A percentile compares a stretch with the other conserved stretches of the same genome.
These are phyloP conservation scores for Gillenia trifoliata DNA, from an alignment of 306 rosid genomes.

Conservation along the genomic window DNA sequence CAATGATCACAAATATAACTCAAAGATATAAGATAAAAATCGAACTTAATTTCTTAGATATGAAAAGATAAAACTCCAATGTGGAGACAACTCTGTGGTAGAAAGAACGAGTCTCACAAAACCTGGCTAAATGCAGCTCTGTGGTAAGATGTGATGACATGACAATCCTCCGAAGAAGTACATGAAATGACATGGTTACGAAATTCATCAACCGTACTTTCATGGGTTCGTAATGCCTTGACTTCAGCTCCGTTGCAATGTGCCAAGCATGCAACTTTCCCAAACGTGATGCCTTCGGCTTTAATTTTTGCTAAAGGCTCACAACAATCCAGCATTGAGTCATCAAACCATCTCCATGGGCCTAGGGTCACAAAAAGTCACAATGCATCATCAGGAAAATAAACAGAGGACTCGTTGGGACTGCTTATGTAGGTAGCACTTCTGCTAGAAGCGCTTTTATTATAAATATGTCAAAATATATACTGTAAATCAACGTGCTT, in stretches of 20 bases:
- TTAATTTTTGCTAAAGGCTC: conserved; percentile 67
- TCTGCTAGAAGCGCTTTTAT: too few relatives aligned
- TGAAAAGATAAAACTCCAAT: background rate
- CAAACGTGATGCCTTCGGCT: conserved; percentile 76
- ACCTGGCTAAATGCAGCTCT: conserved; percentile 74
- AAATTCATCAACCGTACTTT: conserved; percentile 50
- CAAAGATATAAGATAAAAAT: background rate
- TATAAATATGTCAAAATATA: too few relatives aligned
- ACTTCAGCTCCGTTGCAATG: conserved; percentile 86
- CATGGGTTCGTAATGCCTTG: conserved; percentile 49
- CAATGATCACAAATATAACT: background rate
- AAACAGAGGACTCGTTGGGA: background rate
- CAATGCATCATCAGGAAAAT: background rate
- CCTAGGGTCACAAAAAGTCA: conserved; percentile 37
- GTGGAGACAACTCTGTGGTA: background rate
- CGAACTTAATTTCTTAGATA: background rate
- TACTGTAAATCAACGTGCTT: too few relatives aligned
- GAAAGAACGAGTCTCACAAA: conserved; percentile 10
- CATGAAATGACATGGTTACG: conserved; percentile 48
- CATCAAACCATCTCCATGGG: conserved; percentile 99
- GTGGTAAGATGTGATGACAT: conserved; percentile 66
- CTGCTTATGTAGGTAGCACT: too few relatives aligned
- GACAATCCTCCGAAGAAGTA: conserved; percentile 55
- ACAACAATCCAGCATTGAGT: conserved; percentile 90
- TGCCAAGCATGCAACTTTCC: conserved; percentile 89